Base-by-base conservation (phyloP, 768 basidiomycete genomes). In the Amyloporia xantha region DNA sequence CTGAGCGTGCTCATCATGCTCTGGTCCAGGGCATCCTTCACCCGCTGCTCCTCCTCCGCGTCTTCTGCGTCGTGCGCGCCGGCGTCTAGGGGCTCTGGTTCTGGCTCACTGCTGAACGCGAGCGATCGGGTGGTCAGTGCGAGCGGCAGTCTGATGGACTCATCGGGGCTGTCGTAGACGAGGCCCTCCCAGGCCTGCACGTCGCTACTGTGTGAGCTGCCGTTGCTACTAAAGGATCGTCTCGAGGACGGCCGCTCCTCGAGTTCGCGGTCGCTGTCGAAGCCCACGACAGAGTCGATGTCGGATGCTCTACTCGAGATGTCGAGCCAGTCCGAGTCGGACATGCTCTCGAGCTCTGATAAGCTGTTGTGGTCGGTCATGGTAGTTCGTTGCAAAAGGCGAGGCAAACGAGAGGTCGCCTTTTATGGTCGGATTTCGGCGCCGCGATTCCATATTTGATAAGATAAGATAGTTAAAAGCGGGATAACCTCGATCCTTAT, bases 251-350 rank as follows among this genome's bases (percentile, higher is more conserved):
- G 75, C 50, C 72, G 68, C 37, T 75, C 77, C 35, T 62, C 62
- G 52, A 76, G 76, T 59, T 81, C 81, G 63, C 68, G 79, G 73
- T 84, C 82, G 60, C 76, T 79, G 62, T 74, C 69, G 54, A 80
- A 79, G 55, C 70, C 76, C 20, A 48, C 53, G 62, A 81, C 66
- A 48, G 84, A 86, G 60, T 84, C 83, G 63, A 78, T 79, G 67
- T 82, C 79, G 28, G 84, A 85, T 47, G 79, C 79, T 56, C 77
- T 78, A 62, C 76, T 79, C 59, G 79, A 82, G 56, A 90, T 75
- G 59, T 89, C 86, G 59, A 86, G 82, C 87, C 87, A 90, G 66
- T 90, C 87, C 25, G 84, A 86, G 69, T 90, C 87, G 33, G 86
- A 89, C 53, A 79, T 65, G 53, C 66, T 77, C 62, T 84, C 85